Percentiles rank a stretch among this genome's conserved stretches.
Conservation (phyloP, 441 rosid genomes). For the Jatropha podagrica region DNA sequence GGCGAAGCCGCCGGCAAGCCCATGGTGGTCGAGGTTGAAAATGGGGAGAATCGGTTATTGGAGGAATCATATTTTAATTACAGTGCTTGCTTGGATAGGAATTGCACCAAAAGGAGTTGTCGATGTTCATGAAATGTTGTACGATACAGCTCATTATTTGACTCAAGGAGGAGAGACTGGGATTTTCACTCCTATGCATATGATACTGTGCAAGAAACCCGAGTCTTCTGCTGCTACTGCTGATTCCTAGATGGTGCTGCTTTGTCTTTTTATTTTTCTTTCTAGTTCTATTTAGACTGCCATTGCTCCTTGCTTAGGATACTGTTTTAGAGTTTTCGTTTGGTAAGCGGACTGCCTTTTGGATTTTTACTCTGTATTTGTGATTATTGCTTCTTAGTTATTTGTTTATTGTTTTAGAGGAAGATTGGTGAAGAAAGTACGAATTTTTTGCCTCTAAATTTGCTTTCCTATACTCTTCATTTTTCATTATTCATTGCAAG, state of each 20-base stretch:
- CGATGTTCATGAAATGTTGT: conserved; percentile 89
- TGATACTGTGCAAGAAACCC: conserved; percentile 86
- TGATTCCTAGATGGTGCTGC: not conserved
- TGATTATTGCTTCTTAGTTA: not conserved
- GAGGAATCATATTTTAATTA: conserved; percentile 82
- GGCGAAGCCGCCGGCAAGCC: conserved; percentile 66
- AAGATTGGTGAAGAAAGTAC: not conserved
- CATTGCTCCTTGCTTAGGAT: not conserved
- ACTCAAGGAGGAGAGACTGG: conserved; percentile 81
- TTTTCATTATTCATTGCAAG: not conserved
- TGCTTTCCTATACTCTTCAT: not conserved
- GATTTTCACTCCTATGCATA: conserved; percentile 84
- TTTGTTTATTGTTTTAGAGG: not conserved
- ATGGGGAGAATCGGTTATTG: conserved; percentile 80
- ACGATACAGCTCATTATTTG: conserved; percentile 73
- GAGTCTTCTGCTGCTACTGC: conserved; percentile 12
- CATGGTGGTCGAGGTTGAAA: conserved; percentile 81
- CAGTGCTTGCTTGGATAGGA: conserved; percentile 57
- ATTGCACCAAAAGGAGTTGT: conserved; percentile 87
- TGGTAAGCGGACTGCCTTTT: not conserved
- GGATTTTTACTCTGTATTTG: not conserved
- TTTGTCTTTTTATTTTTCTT: not conserved
- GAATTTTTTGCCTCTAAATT: not conserved
- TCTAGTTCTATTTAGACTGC: not conserved
- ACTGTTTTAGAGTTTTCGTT: not conserved